Percentiles rank a stretch among this genome's conserved stretches.
phyloP scores from a whole-genome alignment of 169 alveolate genomes.

The Plasmodium relictum region DNA sequence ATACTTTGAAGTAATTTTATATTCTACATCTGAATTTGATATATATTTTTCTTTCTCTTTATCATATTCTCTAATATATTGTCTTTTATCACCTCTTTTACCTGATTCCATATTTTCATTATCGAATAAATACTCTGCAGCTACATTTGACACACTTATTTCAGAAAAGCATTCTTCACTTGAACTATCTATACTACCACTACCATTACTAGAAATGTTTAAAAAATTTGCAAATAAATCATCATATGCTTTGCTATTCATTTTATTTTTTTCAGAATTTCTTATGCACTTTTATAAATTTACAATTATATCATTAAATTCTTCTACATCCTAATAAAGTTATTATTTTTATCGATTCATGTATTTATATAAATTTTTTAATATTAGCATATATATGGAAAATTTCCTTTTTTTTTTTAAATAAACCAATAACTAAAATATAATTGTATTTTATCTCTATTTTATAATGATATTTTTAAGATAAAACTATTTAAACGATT shows the following conservation, averaged over 20 bases:
- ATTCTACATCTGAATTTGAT: conserved; percentile 12
- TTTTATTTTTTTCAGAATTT: neutral
- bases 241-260: neutral
- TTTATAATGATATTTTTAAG: no score
- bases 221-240: neutral
- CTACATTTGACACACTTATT: neutral
- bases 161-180: neutral
- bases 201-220: neutral
- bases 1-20: conserved; percentile 3
- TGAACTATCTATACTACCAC: neutral
- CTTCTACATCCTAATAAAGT: no score
- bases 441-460: no score
- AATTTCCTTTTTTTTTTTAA: no score
- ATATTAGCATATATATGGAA: neutral
- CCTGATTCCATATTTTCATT: neutral
- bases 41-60: no score
- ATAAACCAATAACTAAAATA: no score
- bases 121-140: neutral
- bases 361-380: neutral
- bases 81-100: neutral
- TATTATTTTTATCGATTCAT: neutral
- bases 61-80: neutral
- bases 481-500: no score
- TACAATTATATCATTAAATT: no score
- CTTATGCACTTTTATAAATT: no score